Evolutionary conservation across 306 rosid species (phyloP).

Genomic region (Cajanus cajan): DNA sequence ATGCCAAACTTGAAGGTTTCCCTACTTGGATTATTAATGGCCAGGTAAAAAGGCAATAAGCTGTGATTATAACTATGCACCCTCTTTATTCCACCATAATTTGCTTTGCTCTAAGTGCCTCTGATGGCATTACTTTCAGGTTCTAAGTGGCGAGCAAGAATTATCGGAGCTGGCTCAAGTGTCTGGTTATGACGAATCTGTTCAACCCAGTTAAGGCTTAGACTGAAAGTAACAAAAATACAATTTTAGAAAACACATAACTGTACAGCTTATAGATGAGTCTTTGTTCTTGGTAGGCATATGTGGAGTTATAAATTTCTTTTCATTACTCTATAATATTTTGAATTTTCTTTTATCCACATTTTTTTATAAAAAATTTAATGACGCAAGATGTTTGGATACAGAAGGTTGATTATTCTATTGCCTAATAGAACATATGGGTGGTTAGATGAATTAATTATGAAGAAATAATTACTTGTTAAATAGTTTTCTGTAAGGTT

Average conservation of each 20-base stretch:
- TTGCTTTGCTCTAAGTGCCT: slow-evolving; percentile 23
- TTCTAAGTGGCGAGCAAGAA: slow-evolving; percentile 67
- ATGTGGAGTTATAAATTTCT: not conserved
- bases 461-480: not conserved
- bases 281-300: slow-evolving; percentile 6
- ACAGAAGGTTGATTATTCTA: not conserved
- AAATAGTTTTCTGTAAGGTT: not conserved
- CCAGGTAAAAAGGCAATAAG: slow-evolving; percentile 49
- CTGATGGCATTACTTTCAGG: slow-evolving; percentile 40
- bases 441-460: not conserved
- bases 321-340: not conserved
- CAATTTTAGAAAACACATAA: not conserved
- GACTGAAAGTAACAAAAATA: not conserved
- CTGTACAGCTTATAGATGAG: slow-evolving; percentile 37
- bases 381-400: not conserved
- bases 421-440: not conserved
- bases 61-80: not conserved
- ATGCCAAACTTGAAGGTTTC: slow-evolving; percentile 76
- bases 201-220: slow-evolving; percentile 37
- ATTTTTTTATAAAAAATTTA: not conserved
- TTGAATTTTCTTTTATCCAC: not conserved
- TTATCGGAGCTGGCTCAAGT: slow-evolving; percentile 61
- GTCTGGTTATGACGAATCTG: slow-evolving; percentile 57
- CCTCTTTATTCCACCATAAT: not conserved
- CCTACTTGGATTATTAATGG: slow-evolving; percentile 89